Base-by-base conservation (phyloP, 345 rosid genomes). In the Eucalyptus cladocalyx region DNA sequence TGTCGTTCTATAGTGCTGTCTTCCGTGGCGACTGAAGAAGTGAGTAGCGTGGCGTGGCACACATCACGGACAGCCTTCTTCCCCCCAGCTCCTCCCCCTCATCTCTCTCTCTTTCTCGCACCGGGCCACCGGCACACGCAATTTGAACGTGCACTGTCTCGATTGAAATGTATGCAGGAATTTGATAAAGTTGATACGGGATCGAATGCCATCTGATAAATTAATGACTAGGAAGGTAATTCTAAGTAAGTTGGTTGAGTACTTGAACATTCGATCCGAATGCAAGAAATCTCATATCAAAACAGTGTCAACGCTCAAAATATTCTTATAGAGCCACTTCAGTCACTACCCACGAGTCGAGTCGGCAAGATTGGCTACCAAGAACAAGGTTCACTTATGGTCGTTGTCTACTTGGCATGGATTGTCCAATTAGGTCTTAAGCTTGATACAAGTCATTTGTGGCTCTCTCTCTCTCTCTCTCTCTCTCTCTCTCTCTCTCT, bases 401-500 rank as follows among this genome's bases (percentile, higher is more conserved):
- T 5, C 4, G 7, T 26, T 0, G 2, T 53, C 24, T 53, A 53
- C 10, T 1, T 53, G 4, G 4, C 24, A 53, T 53, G 24, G 2
- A 53, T 53, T 19, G 56, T 51, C 23, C 9, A 18, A 18, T 51
- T 51, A 51, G 23, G 56, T 53, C 24, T 53, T 18, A 7, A 53
- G 56, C 56, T 19, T 19, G 56, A 18, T 18, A 51, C 0, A 18
- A 1, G 24, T 3, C 9, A 2, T 18, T 53, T 18, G 19, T 53
- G 56, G 23, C 24, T 7, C 56, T 49, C 51, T 49, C 51, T 49
- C 51, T 49, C 51, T 49, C 50, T 49, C 50, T 49, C 50, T 49
- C 16, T 12, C 48, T 45, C 47, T 45, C 47, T 45, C 45, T 37
- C 37, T 37, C 37, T 37, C 37, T 37, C 24, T 7, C 56, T 48